Percentiles rank a stretch among this genome's conserved stretches.
Evolutionary conservation across 495 filamentous ascomycete genomes (phyloP).

Genomic region (Xylaria bambusicola): DNA sequence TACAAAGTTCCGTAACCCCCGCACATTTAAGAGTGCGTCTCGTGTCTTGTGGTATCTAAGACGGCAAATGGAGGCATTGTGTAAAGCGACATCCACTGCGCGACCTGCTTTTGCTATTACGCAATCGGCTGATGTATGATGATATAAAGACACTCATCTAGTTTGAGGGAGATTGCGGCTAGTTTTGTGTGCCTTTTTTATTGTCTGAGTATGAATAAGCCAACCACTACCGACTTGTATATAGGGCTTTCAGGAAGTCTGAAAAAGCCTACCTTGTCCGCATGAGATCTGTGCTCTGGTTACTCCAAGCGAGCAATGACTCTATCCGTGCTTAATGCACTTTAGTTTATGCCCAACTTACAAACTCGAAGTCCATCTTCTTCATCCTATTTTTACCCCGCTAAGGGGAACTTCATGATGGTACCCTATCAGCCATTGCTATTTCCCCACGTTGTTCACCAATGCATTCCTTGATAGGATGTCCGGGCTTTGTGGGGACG

Average conservation of each 20-base stretch:
- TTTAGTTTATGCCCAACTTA: conserved; percentile 20
- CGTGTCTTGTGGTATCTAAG: neutral
- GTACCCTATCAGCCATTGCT: conserved; percentile 34
- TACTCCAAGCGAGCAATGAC: conserved; percentile 5
- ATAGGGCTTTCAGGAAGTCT: neutral
- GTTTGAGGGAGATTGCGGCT: neutral
- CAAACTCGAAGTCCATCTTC: conserved; percentile 20
- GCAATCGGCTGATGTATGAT: neutral
- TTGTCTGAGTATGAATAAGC: neutral
- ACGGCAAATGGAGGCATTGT: conserved; percentile 3
- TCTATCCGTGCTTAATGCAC: conserved; percentile 5
- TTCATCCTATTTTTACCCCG: conserved; percentile 27
- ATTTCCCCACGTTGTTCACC: conserved; percentile 41
- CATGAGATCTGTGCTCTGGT: conserved; percentile 2
- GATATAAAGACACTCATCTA: neutral
- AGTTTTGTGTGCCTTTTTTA: neutral
- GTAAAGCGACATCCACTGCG: neutral
- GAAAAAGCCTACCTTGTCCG: conserved; percentile 4
- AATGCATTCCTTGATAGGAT: conserved; percentile 23
- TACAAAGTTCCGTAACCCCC: no score
- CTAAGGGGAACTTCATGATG: conserved; percentile 21
- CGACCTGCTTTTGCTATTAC: neutral
- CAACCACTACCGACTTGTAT: neutral
- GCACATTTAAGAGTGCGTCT: no score
- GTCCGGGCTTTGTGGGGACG: conserved; percentile 24